Evolutionary conservation across 2,329 filamentous ascomycete species (phyloP).

Genomic region (Colletotrichum viniferum): DNA sequence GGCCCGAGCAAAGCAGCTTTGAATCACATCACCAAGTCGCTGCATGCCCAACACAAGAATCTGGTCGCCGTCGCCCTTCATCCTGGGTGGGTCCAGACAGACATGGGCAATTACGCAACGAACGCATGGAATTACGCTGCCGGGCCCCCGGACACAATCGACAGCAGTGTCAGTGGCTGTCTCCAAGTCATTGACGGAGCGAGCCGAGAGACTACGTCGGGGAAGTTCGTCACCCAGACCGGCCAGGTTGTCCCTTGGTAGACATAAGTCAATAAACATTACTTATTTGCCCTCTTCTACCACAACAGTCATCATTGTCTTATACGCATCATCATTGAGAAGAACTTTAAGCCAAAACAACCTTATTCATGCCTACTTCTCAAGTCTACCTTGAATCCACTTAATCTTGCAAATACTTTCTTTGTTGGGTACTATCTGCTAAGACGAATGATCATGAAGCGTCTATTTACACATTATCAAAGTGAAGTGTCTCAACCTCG

Average conservation of each 20-base stretch:
- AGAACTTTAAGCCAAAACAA: not conserved
- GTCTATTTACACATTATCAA: not conserved
- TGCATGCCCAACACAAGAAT: slow-evolving; percentile 30
- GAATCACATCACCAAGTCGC: slow-evolving; percentile 35
- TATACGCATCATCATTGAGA: not conserved
- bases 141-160: slow-evolving; percentile 30
- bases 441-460: not conserved
- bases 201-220: slow-evolving; percentile 33
- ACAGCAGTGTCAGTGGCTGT: slow-evolving; percentile 35
- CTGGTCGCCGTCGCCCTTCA: slow-evolving; percentile 37
- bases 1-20: slow-evolving; percentile 38
- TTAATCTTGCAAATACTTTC: not conserved
- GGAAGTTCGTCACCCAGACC: slow-evolving; percentile 36
- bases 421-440: not conserved
- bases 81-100: slow-evolving; percentile 41
- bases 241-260: slow-evolving; percentile 34
- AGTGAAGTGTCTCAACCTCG: accelerated
- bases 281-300: not conserved
- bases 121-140: slow-evolving; percentile 32
- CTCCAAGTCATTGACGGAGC: slow-evolving; percentile 40
- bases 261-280: not conserved
- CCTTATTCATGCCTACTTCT: not conserved
- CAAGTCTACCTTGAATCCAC: not conserved
- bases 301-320: not conserved
- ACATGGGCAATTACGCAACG: slow-evolving; percentile 33